Evolutionary conservation across 306 rosid genomes (phyloP), one percentile per base, ranked within the genome.

Genomic region (Cucurbita ficifolia): DNA sequence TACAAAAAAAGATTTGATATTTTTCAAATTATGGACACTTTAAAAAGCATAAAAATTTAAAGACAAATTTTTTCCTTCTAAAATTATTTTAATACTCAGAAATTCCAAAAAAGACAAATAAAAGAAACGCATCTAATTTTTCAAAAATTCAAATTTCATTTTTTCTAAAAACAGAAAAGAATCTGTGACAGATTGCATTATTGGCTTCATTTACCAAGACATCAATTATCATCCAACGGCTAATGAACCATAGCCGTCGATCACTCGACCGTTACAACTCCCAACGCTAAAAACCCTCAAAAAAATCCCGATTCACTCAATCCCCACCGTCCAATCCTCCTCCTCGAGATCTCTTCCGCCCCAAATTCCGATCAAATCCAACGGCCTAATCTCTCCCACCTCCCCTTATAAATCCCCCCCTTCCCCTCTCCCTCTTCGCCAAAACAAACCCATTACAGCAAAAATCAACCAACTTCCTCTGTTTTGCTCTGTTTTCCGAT

Each of bases 211-310:
- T 29, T 29, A 29, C 64, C 64, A 0, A 59, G 42, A 59, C 10
- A 59, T 33, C 43, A 33, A 59, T 36, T 29, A 17, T n/a, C 46
- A 17, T 71, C 17, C 75, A 71, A 70, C 75, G 75, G 75, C 57
- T 70, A 70, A 10, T 33, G 2, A 52, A 49, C 29, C 53, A 52
- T 6, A 29, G 42, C 59, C 43, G 75, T 70, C 60, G 21, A 46
- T 69, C 17, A 24, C 6, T 49, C 59, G 74, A 70, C 74, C 74
- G 58, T 70, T 70, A 12, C 73, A 9, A 17, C 10, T 68, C 46
- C 49, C 3, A 22, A 16, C 46, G 74, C 22, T 12, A 2, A 11
- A 22, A 33, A 29, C 4, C 9, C 7, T 24, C 21, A 13, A 0
- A 11, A 29, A 29, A 29, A 29, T 29, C 33, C 33, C 33, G 2